Evolutionary conservation across 345 rosid species (phyloP).

Genomic region (Dimocarpus longan): DNA sequence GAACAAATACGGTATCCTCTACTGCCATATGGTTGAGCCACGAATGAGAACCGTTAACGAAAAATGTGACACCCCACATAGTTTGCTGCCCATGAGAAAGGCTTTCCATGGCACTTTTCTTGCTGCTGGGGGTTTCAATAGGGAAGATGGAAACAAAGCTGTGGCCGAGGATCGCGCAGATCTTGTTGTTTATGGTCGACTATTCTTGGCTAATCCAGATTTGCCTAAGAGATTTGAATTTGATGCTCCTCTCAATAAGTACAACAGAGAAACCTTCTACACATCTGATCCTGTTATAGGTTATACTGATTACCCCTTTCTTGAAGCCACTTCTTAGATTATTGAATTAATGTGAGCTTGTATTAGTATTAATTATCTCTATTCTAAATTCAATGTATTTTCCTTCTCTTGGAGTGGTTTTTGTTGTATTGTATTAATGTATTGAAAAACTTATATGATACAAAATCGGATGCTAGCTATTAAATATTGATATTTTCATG

Average conservation of each 20-base stretch:
- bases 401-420: not conserved
- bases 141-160: slow-evolving; percentile 54
- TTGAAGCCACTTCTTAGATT: slow-evolving; percentile 30
- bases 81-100: slow-evolving; percentile 60
- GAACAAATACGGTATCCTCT: slow-evolving; percentile 55
- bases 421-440: too few species aligned
- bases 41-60: slow-evolving; percentile 50
- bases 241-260: slow-evolving; percentile 61
- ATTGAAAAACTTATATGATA: too few species aligned
- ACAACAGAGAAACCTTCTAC: slow-evolving; percentile 54
- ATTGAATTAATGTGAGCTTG: not conserved
- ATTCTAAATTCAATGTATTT: too few species aligned
- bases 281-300: slow-evolving; percentile 55
- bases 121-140: slow-evolving; percentile 57
- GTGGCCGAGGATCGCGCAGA: slow-evolving; percentile 46
- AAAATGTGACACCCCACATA: slow-evolving; percentile 29
- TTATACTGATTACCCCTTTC: slow-evolving; percentile 79
- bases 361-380: not conserved
- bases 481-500: too few species aligned
- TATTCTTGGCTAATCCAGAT: slow-evolving; percentile 73
- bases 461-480: too few species aligned
- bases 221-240: slow-evolving; percentile 65
- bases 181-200: slow-evolving; percentile 17
- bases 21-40: slow-evolving; percentile 74
- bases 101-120: slow-evolving; percentile 69